These are phyloP conservation scores for Moesziomyces sp. DNA, from an alignment of 1,284 basidiomycete species.

Conservation along the genomic window DNA sequence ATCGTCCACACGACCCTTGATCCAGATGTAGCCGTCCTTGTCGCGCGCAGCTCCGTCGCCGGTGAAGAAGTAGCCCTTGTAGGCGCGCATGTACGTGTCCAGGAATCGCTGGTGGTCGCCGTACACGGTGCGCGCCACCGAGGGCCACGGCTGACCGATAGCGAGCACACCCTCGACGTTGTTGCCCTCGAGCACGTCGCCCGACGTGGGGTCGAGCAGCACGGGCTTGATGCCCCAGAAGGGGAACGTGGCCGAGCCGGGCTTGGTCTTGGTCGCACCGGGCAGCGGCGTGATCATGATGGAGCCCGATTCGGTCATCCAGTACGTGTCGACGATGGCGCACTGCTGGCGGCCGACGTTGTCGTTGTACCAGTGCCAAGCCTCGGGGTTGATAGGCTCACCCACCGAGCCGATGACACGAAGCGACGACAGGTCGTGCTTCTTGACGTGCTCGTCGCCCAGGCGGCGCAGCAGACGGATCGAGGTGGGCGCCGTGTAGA, in stretches of 20 bases:
- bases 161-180: slow-evolving; percentile 91
- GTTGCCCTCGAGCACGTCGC: slow-evolving; percentile 81
- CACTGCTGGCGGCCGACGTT: slow-evolving; percentile 88
- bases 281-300: slow-evolving; percentile 96
- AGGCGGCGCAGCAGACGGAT: slow-evolving; percentile 90
- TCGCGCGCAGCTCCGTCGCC: slow-evolving; percentile 96
- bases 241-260: slow-evolving; percentile 93
- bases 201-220: slow-evolving; percentile 85
- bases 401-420: slow-evolving; percentile 92
- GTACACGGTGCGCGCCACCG: slow-evolving; percentile 93
- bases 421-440: slow-evolving; percentile 83
- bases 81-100: slow-evolving; percentile 89
- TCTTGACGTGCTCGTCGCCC: slow-evolving; percentile 86
- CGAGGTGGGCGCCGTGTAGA: slow-evolving; percentile 68
- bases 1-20: slow-evolving; percentile 96
- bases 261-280: slow-evolving; percentile 93
- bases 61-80: slow-evolving; percentile 84
- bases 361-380: slow-evolving; percentile 99
- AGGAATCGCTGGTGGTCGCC: slow-evolving; percentile 90
- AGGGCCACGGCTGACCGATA: slow-evolving; percentile 90
- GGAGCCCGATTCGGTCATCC: slow-evolving; percentile 95
- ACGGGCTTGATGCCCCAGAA: slow-evolving; percentile 95
- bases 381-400: slow-evolving; percentile 99
- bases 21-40: slow-evolving; percentile 87
- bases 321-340: slow-evolving; percentile 83